Percentiles rank a stretch among this genome's conserved stretches.
These are phyloP conservation scores for Talaromyces sp. DNA, from an alignment of 2,329 filamentous ascomycete species.

Conservation along the genomic window DNA sequence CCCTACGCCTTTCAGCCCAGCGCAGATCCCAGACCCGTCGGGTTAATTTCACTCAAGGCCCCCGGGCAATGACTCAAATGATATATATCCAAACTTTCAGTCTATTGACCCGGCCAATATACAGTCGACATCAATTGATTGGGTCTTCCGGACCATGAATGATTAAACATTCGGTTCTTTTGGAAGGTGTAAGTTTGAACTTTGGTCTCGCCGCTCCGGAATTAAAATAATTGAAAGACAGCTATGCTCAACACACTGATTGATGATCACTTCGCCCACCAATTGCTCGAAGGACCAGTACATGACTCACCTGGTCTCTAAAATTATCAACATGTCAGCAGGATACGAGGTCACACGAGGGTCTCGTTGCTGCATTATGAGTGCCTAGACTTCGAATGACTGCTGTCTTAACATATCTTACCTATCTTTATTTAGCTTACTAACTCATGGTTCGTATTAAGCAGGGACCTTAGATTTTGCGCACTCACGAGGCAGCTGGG, in stretches of 20 bases:
- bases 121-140: background rate
- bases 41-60: background rate
- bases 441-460: too few species aligned
- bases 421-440: too few species aligned
- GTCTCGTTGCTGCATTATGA: too few species aligned
- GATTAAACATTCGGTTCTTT: background rate
- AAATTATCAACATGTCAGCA: too few species aligned
- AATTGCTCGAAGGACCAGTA: too few species aligned
- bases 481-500: too few species aligned
- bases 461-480: too few species aligned
- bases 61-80: background rate
- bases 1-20: background rate
- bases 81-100: background rate
- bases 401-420: too few species aligned
- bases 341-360: too few species aligned
- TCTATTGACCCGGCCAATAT: background rate
- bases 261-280: too few species aligned
- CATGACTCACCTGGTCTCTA: too few species aligned
- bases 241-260: background rate
- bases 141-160: background rate
- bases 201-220: background rate
- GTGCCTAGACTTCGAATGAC: too few species aligned
- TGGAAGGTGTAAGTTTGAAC: background rate
- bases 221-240: background rate
- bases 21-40: background rate